phyloP scores from a whole-genome alignment of 2,329 filamentous ascomycete genomes.

The Colletotrichum shisoi region DNA sequence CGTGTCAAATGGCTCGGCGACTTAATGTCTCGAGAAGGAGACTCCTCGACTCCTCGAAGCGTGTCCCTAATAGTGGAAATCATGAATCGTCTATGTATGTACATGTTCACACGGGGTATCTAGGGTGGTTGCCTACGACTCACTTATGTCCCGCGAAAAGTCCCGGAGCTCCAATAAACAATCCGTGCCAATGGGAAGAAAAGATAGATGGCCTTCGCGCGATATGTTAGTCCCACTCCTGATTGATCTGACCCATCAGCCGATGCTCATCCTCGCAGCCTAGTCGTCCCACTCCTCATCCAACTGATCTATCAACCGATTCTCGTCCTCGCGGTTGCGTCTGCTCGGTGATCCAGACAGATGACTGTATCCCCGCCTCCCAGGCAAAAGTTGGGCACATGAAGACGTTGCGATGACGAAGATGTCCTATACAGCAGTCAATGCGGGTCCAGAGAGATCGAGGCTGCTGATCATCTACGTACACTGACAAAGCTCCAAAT shows the following conservation, averaged over 20 bases:
- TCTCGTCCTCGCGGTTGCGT: conserved; percentile 78
- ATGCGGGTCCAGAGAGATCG: conserved; percentile 39
- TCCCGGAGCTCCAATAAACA: conserved; percentile 12
- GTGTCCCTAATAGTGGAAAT: neutral
- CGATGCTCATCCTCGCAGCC: neutral
- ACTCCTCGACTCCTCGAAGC: too few species aligned
- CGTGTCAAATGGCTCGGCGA: too few species aligned
- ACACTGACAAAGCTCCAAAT: conserved; percentile 86
- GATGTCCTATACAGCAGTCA: conserved; percentile 59
- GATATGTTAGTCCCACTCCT: too few species aligned
- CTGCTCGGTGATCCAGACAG: conserved; percentile 64
- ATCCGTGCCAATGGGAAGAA: conserved; percentile 1
- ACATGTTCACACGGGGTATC: conserved; percentile 35
- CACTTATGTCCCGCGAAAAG: conserved; percentile 23
- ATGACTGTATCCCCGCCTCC: conserved; percentile 71
- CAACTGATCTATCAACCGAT: conserved; percentile 90
- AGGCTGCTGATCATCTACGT: conserved; percentile 43
- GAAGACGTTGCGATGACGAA: conserved; percentile 74
- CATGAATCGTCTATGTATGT: conserved; percentile 30
- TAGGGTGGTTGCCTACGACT: conserved; percentile 35
- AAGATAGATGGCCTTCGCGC: neutral
- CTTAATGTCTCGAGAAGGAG: too few species aligned
- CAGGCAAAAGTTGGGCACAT: conserved; percentile 71
- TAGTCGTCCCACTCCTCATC: conserved; percentile 97
- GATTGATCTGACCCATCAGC: too few species aligned